Conservation (phyloP, 2,329 filamentous ascomycete genomes). For the Aspergillus carbonarius region DNA sequence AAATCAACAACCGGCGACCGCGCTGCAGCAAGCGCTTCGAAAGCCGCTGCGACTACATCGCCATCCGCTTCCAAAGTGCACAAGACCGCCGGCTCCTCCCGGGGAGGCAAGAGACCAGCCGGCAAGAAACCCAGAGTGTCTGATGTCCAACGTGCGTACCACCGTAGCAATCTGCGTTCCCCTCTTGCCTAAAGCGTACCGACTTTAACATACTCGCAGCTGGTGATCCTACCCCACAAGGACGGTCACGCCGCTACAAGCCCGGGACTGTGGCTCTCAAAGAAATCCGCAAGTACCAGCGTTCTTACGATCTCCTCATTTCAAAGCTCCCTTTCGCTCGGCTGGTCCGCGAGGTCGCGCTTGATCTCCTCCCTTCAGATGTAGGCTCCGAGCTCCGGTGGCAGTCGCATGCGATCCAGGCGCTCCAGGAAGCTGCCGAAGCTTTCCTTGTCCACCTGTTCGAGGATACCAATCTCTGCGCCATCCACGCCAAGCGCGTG, state of each 20-base stretch:
- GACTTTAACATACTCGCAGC: constrained; percentile 47
- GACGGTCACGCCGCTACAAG: constrained; percentile 62
- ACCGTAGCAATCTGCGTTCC: neutral
- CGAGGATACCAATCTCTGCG: constrained; percentile 92
- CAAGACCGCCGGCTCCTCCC: constrained; percentile 20
- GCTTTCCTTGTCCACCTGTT: constrained; percentile 96
- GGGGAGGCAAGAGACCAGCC: constrained; percentile 23
- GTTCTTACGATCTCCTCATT: constrained; percentile 81
- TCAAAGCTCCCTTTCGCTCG: constrained; percentile 54
- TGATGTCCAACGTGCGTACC: constrained; percentile 40
- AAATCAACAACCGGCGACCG: constrained; percentile 4
- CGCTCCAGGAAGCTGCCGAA: constrained; percentile 92
- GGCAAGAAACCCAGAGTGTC: constrained; percentile 21
- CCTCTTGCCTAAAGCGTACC: neutral
- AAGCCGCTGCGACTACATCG: constrained; percentile 6
- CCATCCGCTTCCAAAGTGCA: constrained; percentile 12
- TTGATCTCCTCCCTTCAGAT: constrained; percentile 58
- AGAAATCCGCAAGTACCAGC: constrained; percentile 90
- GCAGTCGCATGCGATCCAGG: constrained; percentile 93
- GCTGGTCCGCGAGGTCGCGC: constrained; percentile 53
- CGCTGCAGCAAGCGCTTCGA: constrained; percentile 17
- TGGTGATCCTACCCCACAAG: constrained; percentile 69
- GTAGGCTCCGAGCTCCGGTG: constrained; percentile 74
- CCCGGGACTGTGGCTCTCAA: constrained; percentile 83
- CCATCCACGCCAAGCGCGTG: constrained; percentile 93